These are phyloP conservation scores for Hydrangea macrophylla DNA, from an alignment of 148 eudicot genomes.

Conservation along the genomic window DNA sequence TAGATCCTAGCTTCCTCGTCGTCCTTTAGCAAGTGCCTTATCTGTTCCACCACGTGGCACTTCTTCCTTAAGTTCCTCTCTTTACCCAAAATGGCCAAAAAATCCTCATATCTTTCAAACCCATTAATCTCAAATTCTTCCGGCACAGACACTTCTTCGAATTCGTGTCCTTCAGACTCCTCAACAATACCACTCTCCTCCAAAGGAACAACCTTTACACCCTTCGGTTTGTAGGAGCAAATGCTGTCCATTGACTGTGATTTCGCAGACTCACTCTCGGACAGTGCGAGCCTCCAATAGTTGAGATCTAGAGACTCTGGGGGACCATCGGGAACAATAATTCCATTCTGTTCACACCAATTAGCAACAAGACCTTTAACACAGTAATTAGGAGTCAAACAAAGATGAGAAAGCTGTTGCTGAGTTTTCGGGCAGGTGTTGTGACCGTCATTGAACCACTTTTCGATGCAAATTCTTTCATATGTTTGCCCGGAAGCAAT, in stretches of 20 bases:
- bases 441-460: conserved; percentile 94
- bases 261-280: conserved; percentile 63
- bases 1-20: conserved; percentile 90
- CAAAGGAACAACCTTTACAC: conserved; percentile 60
- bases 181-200: conserved; percentile 52
- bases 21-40: conserved; percentile 78
- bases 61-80: conserved; percentile 48
- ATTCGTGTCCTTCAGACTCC: conserved; percentile 62
- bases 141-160: conserved; percentile 33
- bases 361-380: conserved; percentile 91
- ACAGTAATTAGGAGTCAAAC: conserved; percentile 92
- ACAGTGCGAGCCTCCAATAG: conserved; percentile 89
- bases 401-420: conserved; percentile 75
- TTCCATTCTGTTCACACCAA: conserved; percentile 95
- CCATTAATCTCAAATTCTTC: conserved; percentile 39
- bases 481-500: conserved; percentile 97
- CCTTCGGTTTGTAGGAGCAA: conserved; percentile 55
- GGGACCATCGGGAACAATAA: conserved; percentile 73
- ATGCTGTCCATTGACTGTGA: conserved; percentile 49
- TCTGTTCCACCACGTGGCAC: conserved; percentile 71
- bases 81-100: conserved; percentile 49
- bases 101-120: conserved; percentile 45
- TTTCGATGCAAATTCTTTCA: conserved; percentile 89
- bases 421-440: conserved; percentile 97
- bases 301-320: conserved; percentile 96